Evolutionary conservation across 225 moss, liverwort and hornwort species (phyloP).

Genomic region (Pleurozium schreberi): DNA sequence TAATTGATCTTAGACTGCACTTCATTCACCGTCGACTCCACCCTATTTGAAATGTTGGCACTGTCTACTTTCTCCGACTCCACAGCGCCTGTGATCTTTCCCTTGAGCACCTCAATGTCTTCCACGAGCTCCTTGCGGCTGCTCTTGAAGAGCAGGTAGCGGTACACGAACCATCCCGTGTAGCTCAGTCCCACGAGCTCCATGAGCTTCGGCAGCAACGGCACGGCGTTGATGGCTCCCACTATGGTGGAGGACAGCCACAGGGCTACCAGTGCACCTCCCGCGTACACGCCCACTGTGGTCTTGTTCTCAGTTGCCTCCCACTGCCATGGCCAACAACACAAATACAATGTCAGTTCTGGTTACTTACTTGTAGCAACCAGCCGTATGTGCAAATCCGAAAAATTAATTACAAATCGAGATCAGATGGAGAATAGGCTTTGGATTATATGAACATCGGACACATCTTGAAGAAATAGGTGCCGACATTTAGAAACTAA

Average conservation of each 20-base stretch:
- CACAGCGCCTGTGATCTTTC: constrained; percentile 78
- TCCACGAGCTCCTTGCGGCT: constrained; percentile 83
- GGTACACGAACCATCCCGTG: constrained; percentile 98
- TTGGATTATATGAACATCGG: too few relatives aligned
- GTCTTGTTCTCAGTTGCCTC: constrained; percentile 72
- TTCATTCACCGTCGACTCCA: not conserved
- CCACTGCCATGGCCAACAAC: constrained; percentile 32
- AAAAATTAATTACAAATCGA: too few relatives aligned
- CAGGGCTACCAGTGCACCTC: constrained; percentile 72
- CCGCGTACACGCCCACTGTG: constrained; percentile 59
- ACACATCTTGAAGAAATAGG: not conserved
- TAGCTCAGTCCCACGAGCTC: constrained; percentile 84
- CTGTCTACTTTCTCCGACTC: not conserved
- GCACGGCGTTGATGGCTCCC: constrained; percentile 84
- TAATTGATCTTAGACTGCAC: not conserved
- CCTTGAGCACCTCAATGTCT: constrained; percentile 76
- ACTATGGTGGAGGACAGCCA: constrained; percentile 90
- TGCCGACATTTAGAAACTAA: not conserved
- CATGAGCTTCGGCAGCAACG: constrained; percentile 81
- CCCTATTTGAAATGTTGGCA: not conserved
- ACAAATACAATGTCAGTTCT: not conserved
- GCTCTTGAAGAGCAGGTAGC: constrained; percentile 79
- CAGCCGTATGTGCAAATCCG: too few relatives aligned
- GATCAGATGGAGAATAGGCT: too few relatives aligned
- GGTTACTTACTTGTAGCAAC: not conserved